Base-by-base conservation (phyloP, 73 alveolate species). In the Uronychia binucleata region DNA sequence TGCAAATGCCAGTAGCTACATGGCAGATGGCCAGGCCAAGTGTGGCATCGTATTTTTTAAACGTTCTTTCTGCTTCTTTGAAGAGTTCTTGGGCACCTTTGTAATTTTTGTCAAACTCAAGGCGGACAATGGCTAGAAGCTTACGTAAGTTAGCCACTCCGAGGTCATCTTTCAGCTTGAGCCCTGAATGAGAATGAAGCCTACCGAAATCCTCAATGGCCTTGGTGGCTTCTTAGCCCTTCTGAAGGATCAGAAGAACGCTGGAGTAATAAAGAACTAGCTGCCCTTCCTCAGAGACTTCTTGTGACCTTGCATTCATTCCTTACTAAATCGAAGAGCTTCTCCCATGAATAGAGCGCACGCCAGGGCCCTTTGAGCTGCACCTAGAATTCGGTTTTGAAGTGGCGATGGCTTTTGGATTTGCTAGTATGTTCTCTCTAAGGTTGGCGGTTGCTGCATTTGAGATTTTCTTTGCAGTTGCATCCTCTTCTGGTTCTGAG, bases 161-260 rank as follows among this genome's bases (percentile, higher is more conserved):
- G 59, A 75, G 27, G 1, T 75, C n/a, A 75, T 75, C 81, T 1
- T 67, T 46, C 5, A 67, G 5, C 1, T 25, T 26, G 78, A 67
- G 26, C 8, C 78, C 29, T 67, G 5, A n/a, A n/a, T n/a, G n/a
- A n/a, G n/a, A n/a, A n/a, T n/a, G n/a, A n/a, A n/a, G n/a, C n/a
- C 30, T 26, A 67, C 29, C 32, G 78, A 67, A 67, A 13, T 67
- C 78, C 78, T 67, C 29, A 25, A 67, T 26, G 14, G 81, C 81
- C 32, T 75, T 75, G 25, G n/a, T 28, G 32, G 81, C 81, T 8
- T 75, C 81, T 28, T 25, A 28, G 5, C 31, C 30, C 58, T 28
- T 26, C 5, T 1, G 26, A 25, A 75, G 81, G 1, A 75, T 8
- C 26, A 75, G 27, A 5, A 75, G 27, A 30, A 26, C 5, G 30